Base-by-base conservation (phyloP, 2,329 filamentous ascomycete genomes). In the Hypoxylon sp. region DNA sequence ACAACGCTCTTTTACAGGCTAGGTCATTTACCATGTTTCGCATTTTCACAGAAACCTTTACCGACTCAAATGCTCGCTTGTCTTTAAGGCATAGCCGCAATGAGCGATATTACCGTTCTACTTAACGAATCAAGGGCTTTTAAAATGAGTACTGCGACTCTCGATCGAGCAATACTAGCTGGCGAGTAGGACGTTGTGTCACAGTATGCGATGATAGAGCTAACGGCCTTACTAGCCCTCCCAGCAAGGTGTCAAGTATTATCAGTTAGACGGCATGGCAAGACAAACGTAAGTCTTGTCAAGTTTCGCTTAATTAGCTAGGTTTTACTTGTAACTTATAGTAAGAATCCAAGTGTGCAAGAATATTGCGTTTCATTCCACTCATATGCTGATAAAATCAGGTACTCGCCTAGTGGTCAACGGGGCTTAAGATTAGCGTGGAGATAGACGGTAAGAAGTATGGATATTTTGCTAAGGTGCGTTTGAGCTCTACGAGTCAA, bases 391-490 rank as follows among this genome's bases (percentile, higher is more conserved):
- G 31, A 11, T 14, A 25, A 8, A 14, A 14, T 44, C 40, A 27
- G 11, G 8, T 6, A 57, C 20, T n/a, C n/a, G 2, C n/a, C 17
- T 17, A 59, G 56, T 59, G 56, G 55, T 59, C 55, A 14, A 59
- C 55, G 14, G 55, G 55, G 7, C 17, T 49, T n/a, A 48, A 20
- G 25, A 40, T 59, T 6, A 31, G 7, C 7, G 20, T 49, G 27
- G 14, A 40, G 4, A 33, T 49, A 37, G 44, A 49, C 17, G 17
- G 33, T 6, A n/a, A 49, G 20, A 14, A 50, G 44, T 30, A 49
- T 3, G 31, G 40, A 25, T 59, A 49, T 14, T 59, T 59, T 8
- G 31, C 37, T n/a, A 61, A 51, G 27, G 58, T 54, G 7, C n/a
- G 58, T 33, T 7, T 44, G 8, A 44, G n/a, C 27, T 6, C 20